These are phyloP conservation scores for Plantago coronopus DNA, from an alignment of 305 asterid genomes.

Conservation along the genomic window DNA sequence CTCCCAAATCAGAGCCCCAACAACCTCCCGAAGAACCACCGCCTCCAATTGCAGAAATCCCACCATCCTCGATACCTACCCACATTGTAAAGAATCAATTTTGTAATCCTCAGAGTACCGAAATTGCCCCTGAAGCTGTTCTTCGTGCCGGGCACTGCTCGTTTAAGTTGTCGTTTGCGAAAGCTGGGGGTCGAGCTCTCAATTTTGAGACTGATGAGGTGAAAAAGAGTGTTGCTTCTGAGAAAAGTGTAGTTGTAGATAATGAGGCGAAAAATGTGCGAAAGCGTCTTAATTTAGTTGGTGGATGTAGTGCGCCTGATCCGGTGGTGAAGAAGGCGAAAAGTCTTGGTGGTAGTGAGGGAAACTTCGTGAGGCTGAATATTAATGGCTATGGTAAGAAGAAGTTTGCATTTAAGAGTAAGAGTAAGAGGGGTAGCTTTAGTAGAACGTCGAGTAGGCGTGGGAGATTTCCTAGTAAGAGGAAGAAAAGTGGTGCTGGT, in stretches of 20 bases:
- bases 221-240: constrained; percentile 17
- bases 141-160: constrained; percentile 45
- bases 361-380: constrained; percentile 92
- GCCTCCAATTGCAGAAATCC: constrained; percentile 6
- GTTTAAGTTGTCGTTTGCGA: constrained; percentile 49
- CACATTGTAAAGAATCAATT: constrained; percentile 36
- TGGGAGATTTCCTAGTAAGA: constrained; percentile 36
- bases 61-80: constrained; percentile 48
- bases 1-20: constrained; percentile 21
- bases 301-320: constrained; percentile 29
- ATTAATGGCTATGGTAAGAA: constrained; percentile 88
- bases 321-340: constrained; percentile 43
- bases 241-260: constrained; percentile 23
- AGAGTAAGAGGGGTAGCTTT: constrained; percentile 42
- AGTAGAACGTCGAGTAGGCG: constrained; percentile 40
- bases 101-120: constrained; percentile 20
- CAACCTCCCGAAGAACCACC: constrained; percentile 15
- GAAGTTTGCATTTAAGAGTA: constrained; percentile 53
- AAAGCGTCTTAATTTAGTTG: constrained; percentile 49
- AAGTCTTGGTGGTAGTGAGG: constrained; percentile 40
- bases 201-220: constrained; percentile 46
- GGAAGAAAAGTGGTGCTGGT: constrained; percentile 29
- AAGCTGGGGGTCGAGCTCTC: constrained; percentile 35
- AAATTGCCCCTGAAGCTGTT: constrained; percentile 28
- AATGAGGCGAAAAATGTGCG: constrained; percentile 33